Conservation (phyloP, 768 basidiomycete genomes). For the Multifurca ochricompacta region DNA sequence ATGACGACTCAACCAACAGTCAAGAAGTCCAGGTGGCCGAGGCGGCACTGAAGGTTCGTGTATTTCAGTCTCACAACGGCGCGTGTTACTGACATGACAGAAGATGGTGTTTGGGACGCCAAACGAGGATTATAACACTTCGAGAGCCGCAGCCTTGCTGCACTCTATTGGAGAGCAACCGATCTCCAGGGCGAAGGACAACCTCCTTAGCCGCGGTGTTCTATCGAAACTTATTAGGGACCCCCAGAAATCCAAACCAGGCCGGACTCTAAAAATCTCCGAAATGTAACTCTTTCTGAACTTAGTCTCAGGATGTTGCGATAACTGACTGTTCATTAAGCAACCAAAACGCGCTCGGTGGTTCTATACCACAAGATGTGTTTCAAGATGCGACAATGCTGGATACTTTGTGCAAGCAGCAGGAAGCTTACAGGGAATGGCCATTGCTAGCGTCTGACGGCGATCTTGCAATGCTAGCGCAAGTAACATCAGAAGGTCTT, state of each 20-base stretch:
- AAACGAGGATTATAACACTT: constrained; percentile 56
- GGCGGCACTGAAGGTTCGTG: constrained; percentile 57
- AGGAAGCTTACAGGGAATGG: constrained; percentile 67
- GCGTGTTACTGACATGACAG: neutral
- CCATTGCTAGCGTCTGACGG: constrained; percentile 73
- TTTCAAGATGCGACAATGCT: constrained; percentile 65
- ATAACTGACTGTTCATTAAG: constrained; percentile 29
- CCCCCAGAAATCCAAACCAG: constrained; percentile 55
- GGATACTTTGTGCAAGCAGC: constrained; percentile 45
- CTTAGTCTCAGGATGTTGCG: neutral
- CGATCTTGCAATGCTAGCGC: constrained; percentile 65
- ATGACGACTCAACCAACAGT: constrained; percentile 20
- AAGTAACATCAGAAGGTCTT: constrained; percentile 77
- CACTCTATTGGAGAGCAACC: constrained; percentile 45
- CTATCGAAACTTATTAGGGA: constrained; percentile 62
- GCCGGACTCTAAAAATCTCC: constrained; percentile 68
- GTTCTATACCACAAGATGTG: constrained; percentile 52
- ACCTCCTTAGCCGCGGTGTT: constrained; percentile 55
- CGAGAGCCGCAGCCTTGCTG: constrained; percentile 50
- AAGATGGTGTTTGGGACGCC: constrained; percentile 78
- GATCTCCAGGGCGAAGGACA: constrained; percentile 49
- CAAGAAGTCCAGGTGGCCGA: constrained; percentile 53
- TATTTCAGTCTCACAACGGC: neutral
- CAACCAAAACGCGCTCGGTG: constrained; percentile 61
- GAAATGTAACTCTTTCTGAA: constrained; percentile 42